A percentile compares a stretch with the other conserved stretches of the same genome.
These are phyloP conservation scores for Scleroderma bovista DNA, from an alignment of 768 basidiomycete genomes.

Conservation along the genomic window DNA sequence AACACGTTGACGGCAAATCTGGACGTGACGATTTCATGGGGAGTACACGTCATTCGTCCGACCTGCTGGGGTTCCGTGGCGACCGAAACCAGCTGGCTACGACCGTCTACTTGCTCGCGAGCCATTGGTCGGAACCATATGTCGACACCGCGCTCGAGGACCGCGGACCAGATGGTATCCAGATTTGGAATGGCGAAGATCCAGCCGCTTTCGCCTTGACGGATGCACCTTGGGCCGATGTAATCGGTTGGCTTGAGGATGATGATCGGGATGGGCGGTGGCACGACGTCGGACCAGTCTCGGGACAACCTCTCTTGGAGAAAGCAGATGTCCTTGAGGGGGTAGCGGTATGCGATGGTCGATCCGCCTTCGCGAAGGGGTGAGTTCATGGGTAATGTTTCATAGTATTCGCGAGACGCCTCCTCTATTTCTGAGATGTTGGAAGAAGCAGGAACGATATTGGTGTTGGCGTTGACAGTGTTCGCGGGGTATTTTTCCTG, in stretches of 20 bases:
- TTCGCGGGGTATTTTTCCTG: neutral
- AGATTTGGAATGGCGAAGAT: constrained; percentile 6
- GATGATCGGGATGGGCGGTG: constrained; percentile 16
- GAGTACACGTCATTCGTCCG: constrained; percentile 8
- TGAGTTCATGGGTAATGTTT: neutral
- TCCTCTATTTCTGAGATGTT: constrained; percentile 1
- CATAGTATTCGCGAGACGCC: constrained; percentile 9
- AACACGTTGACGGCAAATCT: constrained; percentile 24
- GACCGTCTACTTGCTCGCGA: neutral
- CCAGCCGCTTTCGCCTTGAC: neutral
- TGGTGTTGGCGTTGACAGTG: neutral
- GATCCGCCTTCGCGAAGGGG: neutral
- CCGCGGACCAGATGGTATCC: constrained; percentile 11
- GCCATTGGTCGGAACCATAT: constrained; percentile 2
- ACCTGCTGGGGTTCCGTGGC: neutral
- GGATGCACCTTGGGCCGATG: constrained; percentile 3
- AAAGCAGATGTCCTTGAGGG: constrained; percentile 5
- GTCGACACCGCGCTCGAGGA: constrained; percentile 13
- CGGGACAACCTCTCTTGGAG: constrained; percentile 10
- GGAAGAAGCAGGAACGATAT: neutral
- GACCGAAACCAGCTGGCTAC: neutral
- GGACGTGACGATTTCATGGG: constrained; percentile 12
- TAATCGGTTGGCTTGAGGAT: constrained; percentile 15
- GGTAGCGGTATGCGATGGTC: constrained; percentile 1
- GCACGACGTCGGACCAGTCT: constrained; percentile 9